Base-by-base conservation (phyloP, 495 filamentous ascomycete genomes). In the Pyronema domesticum region DNA sequence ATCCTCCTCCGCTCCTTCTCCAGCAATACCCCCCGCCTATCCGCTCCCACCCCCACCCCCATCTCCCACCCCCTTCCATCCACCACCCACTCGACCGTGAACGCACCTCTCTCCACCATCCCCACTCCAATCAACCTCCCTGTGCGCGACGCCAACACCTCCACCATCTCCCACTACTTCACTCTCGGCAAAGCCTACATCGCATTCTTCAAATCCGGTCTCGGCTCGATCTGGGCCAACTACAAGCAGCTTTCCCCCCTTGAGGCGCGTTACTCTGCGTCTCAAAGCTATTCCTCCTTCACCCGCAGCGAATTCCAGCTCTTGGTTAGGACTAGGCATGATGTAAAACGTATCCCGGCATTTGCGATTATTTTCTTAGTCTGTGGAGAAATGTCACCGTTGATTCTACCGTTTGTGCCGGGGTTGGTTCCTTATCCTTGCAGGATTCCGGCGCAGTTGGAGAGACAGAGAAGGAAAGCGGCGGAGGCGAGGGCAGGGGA, bases 141-240 rank as follows among this genome's bases (percentile, higher is more conserved):
- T 1, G 51, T 43, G 11, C 72, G 69, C 34, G 59, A 62, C 8
- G 55, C 67, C 5, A 53, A 58, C 34, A 62, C 70, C 36, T 68
- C 65, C 30, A 60, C 64, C 33, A 60, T 77, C 59, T 55, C 57
- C 0, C 71, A 82, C 68, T 62, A 71, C 39, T 68, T 74, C 61
- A 45, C 56, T 0, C 62, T 71, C 4, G 81, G 79, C 45, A 76
- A 76, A 52, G 71, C 76, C 17, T 84, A 83, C 68, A 58, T 65
- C 6, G 67, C 68, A 34, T 96, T 96, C 76, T 96, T 94, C 77
- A 94, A 93, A 66, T 76, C 77, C 19, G 89, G 89, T 11, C 66
- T 94, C 23, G 76, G 74, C 58, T 77, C 80, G 52, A 78, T 94
- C 53, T 72, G 69, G 55, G 61, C 59, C 30, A 87, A 86, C 69